Percentiles rank a stretch among this genome's conserved stretches.
Evolutionary conservation across 495 filamentous ascomycete genomes (phyloP).

Genomic region (Pseudevernia furfuracea): DNA sequence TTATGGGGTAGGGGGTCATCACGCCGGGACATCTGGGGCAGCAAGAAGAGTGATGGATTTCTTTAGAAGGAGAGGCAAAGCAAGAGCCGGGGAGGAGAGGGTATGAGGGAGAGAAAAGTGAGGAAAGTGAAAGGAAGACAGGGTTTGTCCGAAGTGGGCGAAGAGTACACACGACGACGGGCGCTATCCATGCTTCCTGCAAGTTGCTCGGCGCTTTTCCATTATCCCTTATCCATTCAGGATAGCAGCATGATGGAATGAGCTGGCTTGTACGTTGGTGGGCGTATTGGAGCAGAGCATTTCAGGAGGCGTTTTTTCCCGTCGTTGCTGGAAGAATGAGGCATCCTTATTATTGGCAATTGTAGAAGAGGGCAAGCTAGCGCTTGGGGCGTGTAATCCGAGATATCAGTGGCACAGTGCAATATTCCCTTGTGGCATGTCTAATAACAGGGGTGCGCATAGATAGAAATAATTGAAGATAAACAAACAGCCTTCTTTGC

Average conservation of each 20-base stretch:
- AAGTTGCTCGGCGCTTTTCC: conserved; percentile 13
- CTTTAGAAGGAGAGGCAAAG: conserved; percentile 80
- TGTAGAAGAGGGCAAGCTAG: conserved; percentile 10
- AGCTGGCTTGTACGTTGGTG: conserved; percentile 10
- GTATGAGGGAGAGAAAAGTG: conserved; percentile 4
- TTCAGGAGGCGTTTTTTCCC: conserved; percentile 13
- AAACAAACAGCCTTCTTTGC: too few species aligned
- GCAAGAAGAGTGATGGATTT: conserved; percentile 96
- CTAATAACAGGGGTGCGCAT: background rate
- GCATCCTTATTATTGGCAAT: conserved; percentile 9
- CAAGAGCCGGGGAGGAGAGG: conserved; percentile 54
- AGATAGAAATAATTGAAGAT: too few species aligned
- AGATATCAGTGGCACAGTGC: conserved; percentile 4
- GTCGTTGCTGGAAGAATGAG: background rate
- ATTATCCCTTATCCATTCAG: conserved; percentile 14
- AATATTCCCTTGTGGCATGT: background rate
- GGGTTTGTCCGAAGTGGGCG: background rate
- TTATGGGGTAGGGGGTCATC: conserved; percentile 42
- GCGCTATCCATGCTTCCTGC: background rate
- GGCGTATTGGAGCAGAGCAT: conserved; percentile 11
- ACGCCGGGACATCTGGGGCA: conserved; percentile 75
- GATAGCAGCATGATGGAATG: conserved; percentile 17
- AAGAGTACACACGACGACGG: background rate
- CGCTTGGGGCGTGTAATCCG: conserved; percentile 14
- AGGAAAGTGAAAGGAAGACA: background rate